A percentile compares a stretch with the other conserved stretches of the same genome.
Evolutionary conservation across 2,329 filamentous ascomycete genomes (phyloP).

Genomic region (Colletotrichum musae): DNA sequence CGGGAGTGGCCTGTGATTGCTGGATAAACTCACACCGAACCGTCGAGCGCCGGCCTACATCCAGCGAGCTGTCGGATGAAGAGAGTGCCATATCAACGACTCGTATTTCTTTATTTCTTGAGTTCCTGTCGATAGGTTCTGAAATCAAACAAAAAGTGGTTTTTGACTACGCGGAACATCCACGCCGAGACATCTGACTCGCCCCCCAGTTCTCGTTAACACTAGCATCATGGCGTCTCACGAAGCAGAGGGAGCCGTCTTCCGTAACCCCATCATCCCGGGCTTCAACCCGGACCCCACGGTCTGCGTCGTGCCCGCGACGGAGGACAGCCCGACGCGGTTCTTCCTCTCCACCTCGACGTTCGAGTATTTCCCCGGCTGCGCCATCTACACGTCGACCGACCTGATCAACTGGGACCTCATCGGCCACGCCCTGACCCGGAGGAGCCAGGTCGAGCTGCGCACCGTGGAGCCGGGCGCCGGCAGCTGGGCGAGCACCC

Average conservation of each 20-base stretch:
- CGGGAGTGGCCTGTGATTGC: conserved; percentile 34
- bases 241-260: conserved; percentile 41
- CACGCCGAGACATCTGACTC: no score
- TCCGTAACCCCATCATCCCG: conserved; percentile 67
- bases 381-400: conserved; percentile 71
- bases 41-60: neutral
- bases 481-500: conserved; percentile 63
- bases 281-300: conserved; percentile 76
- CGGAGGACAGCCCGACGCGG: conserved; percentile 46
- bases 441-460: conserved; percentile 66
- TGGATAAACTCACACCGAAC: conserved; percentile 36
- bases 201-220: neutral
- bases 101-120: no score
- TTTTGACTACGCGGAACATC: no score
- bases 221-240: neutral
- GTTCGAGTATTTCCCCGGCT: conserved; percentile 74
- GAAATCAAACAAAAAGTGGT: no score
- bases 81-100: neutral
- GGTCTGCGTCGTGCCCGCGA: conserved; percentile 53
- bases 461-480: conserved; percentile 66
- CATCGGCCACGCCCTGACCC: conserved; percentile 66
- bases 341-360: conserved; percentile 74
- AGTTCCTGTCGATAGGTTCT: no score
- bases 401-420: conserved; percentile 67
- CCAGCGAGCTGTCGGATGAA: neutral